Evolutionary conservation across 495 filamentous ascomycete species (phyloP).

Genomic region (Letharia columbiana): DNA sequence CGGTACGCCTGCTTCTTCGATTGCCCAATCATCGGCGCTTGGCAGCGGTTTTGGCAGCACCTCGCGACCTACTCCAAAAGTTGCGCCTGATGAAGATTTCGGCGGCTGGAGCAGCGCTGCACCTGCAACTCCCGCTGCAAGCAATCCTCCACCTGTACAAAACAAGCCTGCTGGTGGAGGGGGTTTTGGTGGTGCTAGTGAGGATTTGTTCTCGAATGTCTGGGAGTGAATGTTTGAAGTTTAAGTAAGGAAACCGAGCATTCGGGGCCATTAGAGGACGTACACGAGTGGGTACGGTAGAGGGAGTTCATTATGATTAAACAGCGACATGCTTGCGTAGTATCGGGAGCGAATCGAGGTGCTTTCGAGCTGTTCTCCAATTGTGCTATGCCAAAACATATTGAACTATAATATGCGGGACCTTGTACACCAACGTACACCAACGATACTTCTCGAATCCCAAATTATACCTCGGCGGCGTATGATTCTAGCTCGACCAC

Average conservation of each 20-base stretch:
- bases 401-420: neutral
- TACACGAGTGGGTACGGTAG: neutral
- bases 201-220: conserved; percentile 91
- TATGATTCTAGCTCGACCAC: neutral
- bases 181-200: conserved; percentile 59
- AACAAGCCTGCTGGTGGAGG: conserved; percentile 44
- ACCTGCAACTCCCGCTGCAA: conserved; percentile 37
- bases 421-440: neutral
- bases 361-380: neutral
- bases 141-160: conserved; percentile 29
- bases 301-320: neutral
- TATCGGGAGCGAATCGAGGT: neutral
- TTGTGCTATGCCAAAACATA: neutral
- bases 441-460: neutral
- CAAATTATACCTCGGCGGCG: neutral
- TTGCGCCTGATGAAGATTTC: conserved; percentile 83
- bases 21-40: conserved; percentile 32
- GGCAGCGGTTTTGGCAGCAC: conserved; percentile 25
- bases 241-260: neutral
- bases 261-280: neutral
- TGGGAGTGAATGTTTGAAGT: conserved; percentile 52
- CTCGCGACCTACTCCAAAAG: conserved; percentile 48
- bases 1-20: conserved; percentile 39
- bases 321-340: conserved; percentile 4
- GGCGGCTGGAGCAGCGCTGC: conserved; percentile 80